phyloP scores from a whole-genome alignment of 2,329 filamentous ascomycete genomes.

The Aspergillus luchuensis region DNA sequence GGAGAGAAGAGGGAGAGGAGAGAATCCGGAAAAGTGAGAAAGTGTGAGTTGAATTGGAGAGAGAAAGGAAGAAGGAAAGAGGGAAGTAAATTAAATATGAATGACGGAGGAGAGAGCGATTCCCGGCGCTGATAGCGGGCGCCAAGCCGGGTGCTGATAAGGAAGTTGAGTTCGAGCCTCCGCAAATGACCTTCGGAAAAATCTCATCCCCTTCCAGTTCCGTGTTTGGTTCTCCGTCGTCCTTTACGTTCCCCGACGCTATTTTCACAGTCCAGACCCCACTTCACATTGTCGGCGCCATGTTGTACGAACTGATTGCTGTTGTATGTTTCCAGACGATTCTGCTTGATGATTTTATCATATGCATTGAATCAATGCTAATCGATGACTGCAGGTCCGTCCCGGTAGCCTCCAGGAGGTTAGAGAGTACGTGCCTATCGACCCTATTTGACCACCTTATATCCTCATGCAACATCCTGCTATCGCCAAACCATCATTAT shows the following conservation, averaged over 20 bases:
- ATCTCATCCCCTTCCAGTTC: conserved; percentile 23
- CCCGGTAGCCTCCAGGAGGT: conserved; percentile 87
- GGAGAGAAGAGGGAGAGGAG: conserved; percentile 13
- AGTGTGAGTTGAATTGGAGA: conserved; percentile 4
- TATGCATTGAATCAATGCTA: conserved; percentile 4
- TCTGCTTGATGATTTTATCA: neutral
- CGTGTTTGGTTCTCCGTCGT: neutral
- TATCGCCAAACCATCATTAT: neutral
- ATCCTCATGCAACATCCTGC: neutral
- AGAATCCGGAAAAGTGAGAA: neutral
- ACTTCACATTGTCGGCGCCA: conserved; percentile 44
- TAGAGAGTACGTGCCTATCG: conserved; percentile 72
- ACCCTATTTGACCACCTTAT: conserved; percentile 11
- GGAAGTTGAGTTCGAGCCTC: neutral
- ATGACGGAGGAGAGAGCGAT: conserved; percentile 30
- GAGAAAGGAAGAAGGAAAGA: conserved; percentile 16
- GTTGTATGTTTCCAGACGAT: conserved; percentile 64
- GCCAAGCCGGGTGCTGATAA: conserved; percentile 34
- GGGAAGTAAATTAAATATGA: conserved; percentile 19
- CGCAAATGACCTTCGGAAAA: conserved; percentile 18
- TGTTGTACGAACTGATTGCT: conserved; percentile 98
- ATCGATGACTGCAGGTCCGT: conserved; percentile 67
- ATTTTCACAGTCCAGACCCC: conserved; percentile 19
- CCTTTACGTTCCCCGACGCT: conserved; percentile 17
- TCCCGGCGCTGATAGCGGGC: conserved; percentile 26